Conservation (phyloP, 257 asterid species). For the Osmanthus fragrans region DNA sequence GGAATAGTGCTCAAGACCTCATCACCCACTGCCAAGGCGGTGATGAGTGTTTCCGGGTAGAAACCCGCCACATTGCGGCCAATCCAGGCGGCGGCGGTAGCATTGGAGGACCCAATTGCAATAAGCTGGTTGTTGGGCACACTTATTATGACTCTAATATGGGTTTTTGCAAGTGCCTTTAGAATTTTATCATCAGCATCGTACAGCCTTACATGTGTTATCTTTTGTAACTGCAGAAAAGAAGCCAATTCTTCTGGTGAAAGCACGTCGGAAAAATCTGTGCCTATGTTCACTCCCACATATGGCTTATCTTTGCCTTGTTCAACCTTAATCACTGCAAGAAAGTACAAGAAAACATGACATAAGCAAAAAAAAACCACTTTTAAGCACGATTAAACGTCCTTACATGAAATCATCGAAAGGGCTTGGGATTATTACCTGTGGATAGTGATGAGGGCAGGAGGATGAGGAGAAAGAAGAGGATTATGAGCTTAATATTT, state of each 20-base stretch:
- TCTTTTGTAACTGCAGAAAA: slow-evolving; percentile 72
- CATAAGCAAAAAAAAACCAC: not conserved
- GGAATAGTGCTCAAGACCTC: slow-evolving; percentile 83
- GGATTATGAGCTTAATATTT: slow-evolving; percentile 35
- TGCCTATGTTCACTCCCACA: slow-evolving; percentile 95
- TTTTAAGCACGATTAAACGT: not conserved
- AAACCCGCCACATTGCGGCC: slow-evolving; percentile 82
- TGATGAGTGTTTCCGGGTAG: slow-evolving; percentile 81
- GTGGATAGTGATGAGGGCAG: slow-evolving; percentile 33
- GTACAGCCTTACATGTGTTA: slow-evolving; percentile 75
- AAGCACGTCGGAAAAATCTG: slow-evolving; percentile 69
- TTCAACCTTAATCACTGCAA: slow-evolving; percentile 61
- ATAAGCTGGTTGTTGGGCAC: slow-evolving; percentile 94
- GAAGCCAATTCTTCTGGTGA: slow-evolving; percentile 68
- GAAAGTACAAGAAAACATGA: not conserved
- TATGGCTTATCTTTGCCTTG: slow-evolving; percentile 65
- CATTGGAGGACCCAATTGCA: slow-evolving; percentile 91
- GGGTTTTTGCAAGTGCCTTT: slow-evolving; percentile 74
- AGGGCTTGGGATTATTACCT: slow-evolving; percentile 42
- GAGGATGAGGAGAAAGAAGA: slow-evolving; percentile 30
- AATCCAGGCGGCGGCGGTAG: slow-evolving; percentile 96
- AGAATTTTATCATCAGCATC: slow-evolving; percentile 77
- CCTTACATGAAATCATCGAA: not conserved
- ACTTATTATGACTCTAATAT: slow-evolving; percentile 75
- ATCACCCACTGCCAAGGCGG: slow-evolving; percentile 88